These are phyloP conservation scores for Corymbia calophylla DNA, from an alignment of 441 rosid species.

Conservation along the genomic window DNA sequence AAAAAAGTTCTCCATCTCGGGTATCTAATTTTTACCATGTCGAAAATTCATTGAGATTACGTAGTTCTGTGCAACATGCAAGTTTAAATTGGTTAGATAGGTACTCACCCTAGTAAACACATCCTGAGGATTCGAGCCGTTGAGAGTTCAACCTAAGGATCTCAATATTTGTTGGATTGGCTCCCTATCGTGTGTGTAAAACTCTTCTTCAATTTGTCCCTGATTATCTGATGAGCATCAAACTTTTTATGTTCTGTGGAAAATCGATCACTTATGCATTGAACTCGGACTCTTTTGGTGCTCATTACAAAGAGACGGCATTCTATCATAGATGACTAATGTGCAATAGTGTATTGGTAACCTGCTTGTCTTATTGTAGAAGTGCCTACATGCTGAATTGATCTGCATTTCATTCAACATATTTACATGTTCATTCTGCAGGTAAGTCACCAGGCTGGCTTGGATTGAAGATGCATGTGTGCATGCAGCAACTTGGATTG, in stretches of 20 bases:
- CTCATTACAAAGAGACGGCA: background rate
- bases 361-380: background rate
- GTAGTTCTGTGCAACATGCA: background rate
- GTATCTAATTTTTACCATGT: conserved; percentile 3
- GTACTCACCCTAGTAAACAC: background rate
- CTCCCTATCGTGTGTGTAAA: background rate
- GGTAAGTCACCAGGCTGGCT: background rate
- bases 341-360: background rate
- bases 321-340: background rate
- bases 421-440: background rate
- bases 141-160: background rate
- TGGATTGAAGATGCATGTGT: background rate
- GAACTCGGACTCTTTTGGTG: background rate
- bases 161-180: background rate
- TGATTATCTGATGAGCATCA: background rate
- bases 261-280: background rate
- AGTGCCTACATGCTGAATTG: background rate
- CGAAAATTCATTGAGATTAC: background rate
- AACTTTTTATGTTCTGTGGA: background rate
- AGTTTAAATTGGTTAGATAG: background rate
- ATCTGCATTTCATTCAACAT: background rate
- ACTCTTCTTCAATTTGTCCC: background rate
- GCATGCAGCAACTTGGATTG: background rate
- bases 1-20: conserved; percentile 84
- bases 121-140: background rate